Evolutionary conservation across 1,139 yeast genomes (phyloP).

Genomic region (Ashbya aceris): DNA sequence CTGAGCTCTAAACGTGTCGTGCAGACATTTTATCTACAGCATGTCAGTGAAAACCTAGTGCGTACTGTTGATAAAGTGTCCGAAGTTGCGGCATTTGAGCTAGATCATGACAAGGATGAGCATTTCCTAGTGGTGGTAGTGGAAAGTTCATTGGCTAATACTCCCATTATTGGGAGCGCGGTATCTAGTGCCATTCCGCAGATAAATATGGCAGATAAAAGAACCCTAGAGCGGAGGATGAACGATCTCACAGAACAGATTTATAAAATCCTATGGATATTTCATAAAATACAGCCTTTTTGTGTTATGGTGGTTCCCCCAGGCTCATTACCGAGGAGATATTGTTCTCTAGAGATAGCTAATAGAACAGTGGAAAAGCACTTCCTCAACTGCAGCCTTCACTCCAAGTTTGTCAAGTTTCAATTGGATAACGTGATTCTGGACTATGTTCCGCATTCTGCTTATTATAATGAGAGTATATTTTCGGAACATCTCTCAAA

Average conservation of each 20-base stretch:
- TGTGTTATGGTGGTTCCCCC: constrained; percentile 78
- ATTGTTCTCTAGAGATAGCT: constrained; percentile 59
- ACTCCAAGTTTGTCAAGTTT: constrained; percentile 75
- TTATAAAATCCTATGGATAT: constrained; percentile 50
- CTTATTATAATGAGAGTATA: constrained; percentile 28
- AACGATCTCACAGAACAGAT: constrained; percentile 67
- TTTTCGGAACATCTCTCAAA: constrained; percentile 29
- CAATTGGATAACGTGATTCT: constrained; percentile 29
- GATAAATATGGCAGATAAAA: constrained; percentile 11
- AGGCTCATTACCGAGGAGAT: constrained; percentile 69
- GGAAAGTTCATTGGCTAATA: constrained; percentile 64
- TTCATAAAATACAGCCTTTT: constrained; percentile 69
- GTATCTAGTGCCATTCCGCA: constrained; percentile 7
- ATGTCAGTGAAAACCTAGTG: constrained; percentile 58
- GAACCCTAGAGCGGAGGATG: constrained; percentile 21
- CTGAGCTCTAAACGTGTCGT: constrained; percentile 17
- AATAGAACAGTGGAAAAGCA: constrained; percentile 82
- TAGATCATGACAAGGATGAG: constrained; percentile 66
- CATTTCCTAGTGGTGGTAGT: constrained; percentile 79
- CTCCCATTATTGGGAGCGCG: constrained; percentile 5
- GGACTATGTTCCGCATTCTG: constrained; percentile 30
- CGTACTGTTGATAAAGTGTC: constrained; percentile 73
- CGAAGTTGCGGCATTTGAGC: constrained; percentile 89
- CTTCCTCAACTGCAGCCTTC: constrained; percentile 66
- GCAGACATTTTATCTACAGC: constrained; percentile 67